phyloP scores from a whole-genome alignment of 2,329 filamentous ascomycete genomes.

The Aspergillus piperis region DNA sequence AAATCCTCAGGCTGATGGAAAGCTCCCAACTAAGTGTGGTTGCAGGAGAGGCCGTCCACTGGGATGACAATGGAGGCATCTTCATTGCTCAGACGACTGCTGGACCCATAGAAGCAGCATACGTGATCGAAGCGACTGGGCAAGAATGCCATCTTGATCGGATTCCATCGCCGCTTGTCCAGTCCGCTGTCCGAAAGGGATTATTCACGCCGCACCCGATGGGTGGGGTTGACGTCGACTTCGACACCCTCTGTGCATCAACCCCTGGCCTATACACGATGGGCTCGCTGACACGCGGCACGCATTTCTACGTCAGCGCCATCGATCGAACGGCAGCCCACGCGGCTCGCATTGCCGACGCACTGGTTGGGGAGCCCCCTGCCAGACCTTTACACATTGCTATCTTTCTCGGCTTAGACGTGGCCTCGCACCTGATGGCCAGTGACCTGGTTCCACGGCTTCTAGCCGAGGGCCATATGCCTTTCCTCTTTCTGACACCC shows the following conservation, averaged over 20 bases:
- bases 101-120: constrained; percentile 7
- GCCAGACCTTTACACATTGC: constrained; percentile 10
- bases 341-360: constrained; percentile 13
- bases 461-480: constrained; percentile 13
- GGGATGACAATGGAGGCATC: neutral
- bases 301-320: constrained; percentile 14
- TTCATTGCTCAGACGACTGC: constrained; percentile 7
- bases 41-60: constrained; percentile 8
- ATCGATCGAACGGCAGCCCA: constrained; percentile 14
- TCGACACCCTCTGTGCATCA: constrained; percentile 9
- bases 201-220: constrained; percentile 9
- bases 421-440: constrained; percentile 12
- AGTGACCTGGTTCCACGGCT: constrained; percentile 12
- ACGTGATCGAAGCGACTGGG: constrained; percentile 14
- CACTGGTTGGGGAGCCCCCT: constrained; percentile 7
- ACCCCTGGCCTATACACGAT: constrained; percentile 9
- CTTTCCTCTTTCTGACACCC: constrained; percentile 12
- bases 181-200: constrained; percentile 9
- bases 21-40: constrained; percentile 10
- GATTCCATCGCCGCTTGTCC: constrained; percentile 10
- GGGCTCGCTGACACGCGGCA: constrained; percentile 12
- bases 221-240: constrained; percentile 13
- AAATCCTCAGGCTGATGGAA: constrained; percentile 8
- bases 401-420: constrained; percentile 11
- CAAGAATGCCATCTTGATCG: constrained; percentile 11